Percentiles rank a stretch among this genome's conserved stretches.
phyloP scores from a whole-genome alignment of 106 monocot genomes.

The Dendrobium officinale region DNA sequence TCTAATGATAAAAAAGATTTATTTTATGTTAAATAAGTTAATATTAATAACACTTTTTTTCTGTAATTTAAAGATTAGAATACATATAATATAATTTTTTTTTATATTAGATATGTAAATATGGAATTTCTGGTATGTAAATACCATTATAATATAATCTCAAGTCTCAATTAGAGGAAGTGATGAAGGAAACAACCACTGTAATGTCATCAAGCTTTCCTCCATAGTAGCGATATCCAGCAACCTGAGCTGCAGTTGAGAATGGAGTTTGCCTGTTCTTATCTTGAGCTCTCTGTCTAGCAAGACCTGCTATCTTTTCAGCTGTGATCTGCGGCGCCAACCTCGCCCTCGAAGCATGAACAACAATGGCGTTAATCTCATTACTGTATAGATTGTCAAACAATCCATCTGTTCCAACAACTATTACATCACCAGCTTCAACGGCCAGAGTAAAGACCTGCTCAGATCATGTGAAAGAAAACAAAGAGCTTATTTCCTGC shows the following conservation, averaged over 20 bases:
- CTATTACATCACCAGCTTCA: slow-evolving; percentile 40
- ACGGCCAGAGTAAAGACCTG: slow-evolving; percentile 45
- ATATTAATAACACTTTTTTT: too few species aligned
- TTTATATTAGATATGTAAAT: too few species aligned
- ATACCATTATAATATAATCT: too few species aligned
- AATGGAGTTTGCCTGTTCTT: slow-evolving; percentile 52
- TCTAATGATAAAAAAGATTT: too few species aligned
- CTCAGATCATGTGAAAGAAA: neutral
- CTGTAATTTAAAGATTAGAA: too few species aligned
- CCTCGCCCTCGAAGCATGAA: slow-evolving; percentile 28
- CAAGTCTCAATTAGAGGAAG: neutral
- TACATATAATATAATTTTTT: too few species aligned
- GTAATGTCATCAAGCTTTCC: slow-evolving; percentile 32
- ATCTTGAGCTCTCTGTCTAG: slow-evolving; percentile 40
- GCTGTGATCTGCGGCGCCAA: slow-evolving; percentile 8
- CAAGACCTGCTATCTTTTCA: slow-evolving; percentile 47
- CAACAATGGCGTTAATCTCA: slow-evolving; percentile 36
- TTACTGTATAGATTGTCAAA: slow-evolving; percentile 52
- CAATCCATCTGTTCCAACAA: slow-evolving; percentile 45
- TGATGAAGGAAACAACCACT: slow-evolving; percentile 44
- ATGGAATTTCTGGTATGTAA: too few species aligned
- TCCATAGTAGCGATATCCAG: slow-evolving; percentile 42
- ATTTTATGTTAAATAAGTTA: too few species aligned
- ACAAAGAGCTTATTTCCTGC: neutral
- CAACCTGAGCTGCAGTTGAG: slow-evolving; percentile 48